These are phyloP conservation scores for Puccinia coronata DNA, from an alignment of 1,284 basidiomycete species.

Conservation along the genomic window DNA sequence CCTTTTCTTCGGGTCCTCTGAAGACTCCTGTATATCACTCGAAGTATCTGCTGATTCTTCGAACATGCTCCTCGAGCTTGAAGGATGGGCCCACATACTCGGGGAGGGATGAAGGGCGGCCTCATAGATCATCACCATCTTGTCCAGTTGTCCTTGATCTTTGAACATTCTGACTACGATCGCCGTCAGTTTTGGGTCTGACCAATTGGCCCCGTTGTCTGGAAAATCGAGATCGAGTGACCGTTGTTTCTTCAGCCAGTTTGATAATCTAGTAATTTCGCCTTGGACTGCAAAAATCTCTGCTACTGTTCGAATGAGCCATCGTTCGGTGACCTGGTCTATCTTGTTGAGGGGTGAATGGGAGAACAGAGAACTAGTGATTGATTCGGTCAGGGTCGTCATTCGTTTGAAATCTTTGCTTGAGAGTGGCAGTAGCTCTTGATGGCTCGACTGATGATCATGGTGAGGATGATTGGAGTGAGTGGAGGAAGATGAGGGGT, in stretches of 20 bases:
- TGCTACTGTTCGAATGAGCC: slow-evolving; percentile 8
- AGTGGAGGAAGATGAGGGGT: background rate
- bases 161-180: slow-evolving; percentile 36
- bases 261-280: background rate
- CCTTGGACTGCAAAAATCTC: slow-evolving; percentile 30
- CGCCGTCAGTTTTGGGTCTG: slow-evolving; percentile 38
- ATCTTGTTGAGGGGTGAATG: background rate
- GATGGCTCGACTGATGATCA: background rate
- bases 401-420: slow-evolving; percentile 34
- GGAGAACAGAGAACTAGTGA: background rate
- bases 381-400: slow-evolving; percentile 22
- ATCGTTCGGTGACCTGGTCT: slow-evolving; percentile 13
- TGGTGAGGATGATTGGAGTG: background rate
- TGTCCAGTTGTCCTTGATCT: slow-evolving; percentile 11
- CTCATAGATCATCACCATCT: slow-evolving; percentile 43
- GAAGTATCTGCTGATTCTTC: background rate
- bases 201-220: slow-evolving; percentile 45
- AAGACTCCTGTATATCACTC: background rate
- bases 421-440: slow-evolving; percentile 8
- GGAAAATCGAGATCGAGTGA: slow-evolving; percentile 33
- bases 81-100: slow-evolving; percentile 4
- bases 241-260: slow-evolving; percentile 27
- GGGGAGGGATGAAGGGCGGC: slow-evolving; percentile 38
- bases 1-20: background rate
- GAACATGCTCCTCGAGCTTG: background rate